phyloP scores from a whole-genome alignment of 164 flowering plant species.

The Vitis amurensis region DNA sequence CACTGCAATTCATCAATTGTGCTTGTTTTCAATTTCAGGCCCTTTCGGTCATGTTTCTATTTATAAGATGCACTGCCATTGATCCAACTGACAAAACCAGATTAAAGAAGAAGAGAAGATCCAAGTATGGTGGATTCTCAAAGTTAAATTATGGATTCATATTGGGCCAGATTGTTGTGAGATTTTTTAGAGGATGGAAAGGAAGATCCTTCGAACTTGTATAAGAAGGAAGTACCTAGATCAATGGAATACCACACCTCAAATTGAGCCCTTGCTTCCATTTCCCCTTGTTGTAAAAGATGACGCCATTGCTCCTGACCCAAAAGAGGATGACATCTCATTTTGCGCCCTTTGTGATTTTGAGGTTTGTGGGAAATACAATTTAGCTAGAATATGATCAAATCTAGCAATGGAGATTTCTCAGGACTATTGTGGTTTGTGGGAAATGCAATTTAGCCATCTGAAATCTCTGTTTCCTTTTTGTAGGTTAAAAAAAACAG shows the following conservation, averaged over 20 bases:
- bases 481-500: conserved; percentile 80
- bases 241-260: conserved; percentile 48
- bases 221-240: conserved; percentile 81
- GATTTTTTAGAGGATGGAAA: conserved; percentile 74
- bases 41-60: conserved; percentile 61
- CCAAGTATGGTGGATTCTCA: conserved; percentile 28
- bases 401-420: not conserved
- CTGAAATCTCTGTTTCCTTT: not conserved
- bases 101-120: conserved; percentile 50
- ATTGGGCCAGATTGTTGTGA: conserved; percentile 55
- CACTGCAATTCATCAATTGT: conserved; percentile 5
- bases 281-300: conserved; percentile 71
- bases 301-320: conserved; percentile 62
- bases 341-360: conserved; percentile 79
- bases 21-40: conserved; percentile 48
- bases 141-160: conserved; percentile 60
- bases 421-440: not conserved
- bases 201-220: conserved; percentile 63
- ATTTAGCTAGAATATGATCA: not conserved
- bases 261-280: conserved; percentile 77
- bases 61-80: conserved; percentile 78
- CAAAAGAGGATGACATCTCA: conserved; percentile 63
- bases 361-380: conserved; percentile 49
- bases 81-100: conserved; percentile 85
- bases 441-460: not conserved